Percentiles rank a stretch among this genome's conserved stretches.
Conservation (phyloP, 225 moss, liverwort and hornwort species). For the Neckera pumila region DNA sequence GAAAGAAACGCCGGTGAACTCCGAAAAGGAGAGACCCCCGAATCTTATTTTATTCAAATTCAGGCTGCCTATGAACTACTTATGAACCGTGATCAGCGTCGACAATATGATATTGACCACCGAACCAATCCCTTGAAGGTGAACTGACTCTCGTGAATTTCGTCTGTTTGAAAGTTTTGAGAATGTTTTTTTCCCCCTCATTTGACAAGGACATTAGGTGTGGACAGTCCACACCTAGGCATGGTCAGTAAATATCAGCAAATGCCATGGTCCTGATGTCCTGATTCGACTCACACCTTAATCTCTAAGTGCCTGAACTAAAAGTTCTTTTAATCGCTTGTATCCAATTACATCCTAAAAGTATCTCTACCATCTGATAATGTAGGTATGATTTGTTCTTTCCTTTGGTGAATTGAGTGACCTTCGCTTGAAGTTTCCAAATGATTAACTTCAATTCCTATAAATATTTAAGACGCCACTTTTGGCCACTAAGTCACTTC, state of each 20-base stretch:
- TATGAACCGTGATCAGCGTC: conserved; percentile 82
- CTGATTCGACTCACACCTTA: not conserved
- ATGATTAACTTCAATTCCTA: not conserved
- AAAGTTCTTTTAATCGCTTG: not conserved
- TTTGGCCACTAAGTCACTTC: not conserved
- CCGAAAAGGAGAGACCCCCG: conserved; percentile 77
- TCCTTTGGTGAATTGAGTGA: not conserved
- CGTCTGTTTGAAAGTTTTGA: not conserved
- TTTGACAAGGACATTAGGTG: not conserved
- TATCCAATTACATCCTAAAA: not conserved
- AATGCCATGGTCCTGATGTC: not conserved
- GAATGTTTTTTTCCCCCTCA: not conserved
- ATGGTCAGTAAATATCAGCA: not conserved
- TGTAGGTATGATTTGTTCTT: not conserved
- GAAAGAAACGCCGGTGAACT: conserved; percentile 61
- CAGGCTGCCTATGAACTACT: conserved; percentile 98
- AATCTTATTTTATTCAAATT: conserved; percentile 83
- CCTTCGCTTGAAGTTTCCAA: not conserved
- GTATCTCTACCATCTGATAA: not conserved
- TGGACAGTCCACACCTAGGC: not conserved
- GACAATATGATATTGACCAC: conserved; percentile 91
- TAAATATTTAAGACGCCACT: not conserved
- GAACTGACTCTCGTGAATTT: not conserved
- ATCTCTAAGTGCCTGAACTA: not conserved
- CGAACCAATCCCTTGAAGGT: conserved; percentile 91